These are phyloP conservation scores for Stemphylium beticola DNA, from an alignment of 2,329 filamentous ascomycete species.

Conservation along the genomic window DNA sequence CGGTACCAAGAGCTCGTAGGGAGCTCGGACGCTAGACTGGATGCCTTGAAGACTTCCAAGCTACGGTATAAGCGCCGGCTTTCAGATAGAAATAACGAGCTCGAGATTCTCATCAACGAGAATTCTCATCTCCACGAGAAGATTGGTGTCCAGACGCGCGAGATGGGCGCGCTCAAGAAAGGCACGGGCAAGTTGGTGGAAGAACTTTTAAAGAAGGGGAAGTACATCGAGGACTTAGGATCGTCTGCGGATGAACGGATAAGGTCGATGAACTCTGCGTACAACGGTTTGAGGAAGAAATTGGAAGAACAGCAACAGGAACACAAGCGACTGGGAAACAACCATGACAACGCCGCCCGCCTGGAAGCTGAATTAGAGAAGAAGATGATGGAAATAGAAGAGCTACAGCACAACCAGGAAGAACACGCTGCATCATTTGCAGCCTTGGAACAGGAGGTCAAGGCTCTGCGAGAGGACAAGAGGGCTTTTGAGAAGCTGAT, in stretches of 20 bases:
- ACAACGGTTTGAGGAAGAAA: conserved; percentile 27
- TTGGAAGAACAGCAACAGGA: conserved; percentile 24
- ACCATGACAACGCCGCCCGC: conserved; percentile 18
- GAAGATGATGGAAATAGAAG: conserved; percentile 37
- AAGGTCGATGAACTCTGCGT: conserved; percentile 28
- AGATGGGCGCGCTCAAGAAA: conserved; percentile 31
- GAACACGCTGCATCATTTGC: conserved; percentile 33
- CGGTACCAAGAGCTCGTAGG: conserved; percentile 35
- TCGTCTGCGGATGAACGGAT: conserved; percentile 29
- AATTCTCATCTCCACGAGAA: conserved; percentile 38
- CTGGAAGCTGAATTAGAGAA: conserved; percentile 25
- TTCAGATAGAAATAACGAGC: conserved; percentile 34
- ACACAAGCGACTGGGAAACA: conserved; percentile 13
- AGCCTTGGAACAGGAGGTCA: conserved; percentile 40
- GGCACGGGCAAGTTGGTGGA: conserved; percentile 29
- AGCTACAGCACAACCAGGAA: conserved; percentile 32
- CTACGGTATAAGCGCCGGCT: conserved; percentile 42
- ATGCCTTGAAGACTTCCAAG: conserved; percentile 33
- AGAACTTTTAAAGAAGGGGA: conserved; percentile 37
- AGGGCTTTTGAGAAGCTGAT: conserved; percentile 40
- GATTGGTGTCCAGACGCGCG: conserved; percentile 31
- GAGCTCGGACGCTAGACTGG: conserved; percentile 40
- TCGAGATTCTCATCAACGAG: conserved; percentile 36
- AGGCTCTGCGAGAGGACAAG: conserved; percentile 38
- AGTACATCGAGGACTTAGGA: conserved; percentile 33